Percentiles rank a stretch among this genome's conserved stretches.
These are phyloP conservation scores for Trichoderma simmonsii DNA, from an alignment of 2,329 filamentous ascomycete genomes.

Conservation along the genomic window DNA sequence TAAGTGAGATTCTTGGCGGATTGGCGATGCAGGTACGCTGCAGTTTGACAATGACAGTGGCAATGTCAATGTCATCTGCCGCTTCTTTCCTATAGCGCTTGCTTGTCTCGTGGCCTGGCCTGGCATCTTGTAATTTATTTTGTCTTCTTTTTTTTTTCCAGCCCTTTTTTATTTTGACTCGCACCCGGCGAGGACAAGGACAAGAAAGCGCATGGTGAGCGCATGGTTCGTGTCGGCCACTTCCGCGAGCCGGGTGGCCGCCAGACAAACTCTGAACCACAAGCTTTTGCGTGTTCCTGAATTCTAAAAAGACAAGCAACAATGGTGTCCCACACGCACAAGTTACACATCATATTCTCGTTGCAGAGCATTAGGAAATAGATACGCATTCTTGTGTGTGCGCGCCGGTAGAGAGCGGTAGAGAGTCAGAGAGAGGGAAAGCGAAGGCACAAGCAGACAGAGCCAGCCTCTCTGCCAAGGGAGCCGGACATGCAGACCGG, in stretches of 20 bases:
- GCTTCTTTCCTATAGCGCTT: not conserved
- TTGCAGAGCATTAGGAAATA: not conserved
- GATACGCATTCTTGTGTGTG: not conserved
- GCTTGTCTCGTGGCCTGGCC: not conserved
- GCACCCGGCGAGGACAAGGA: not conserved
- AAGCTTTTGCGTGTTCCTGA: slow-evolving; percentile 15
- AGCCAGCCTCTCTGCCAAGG: not conserved
- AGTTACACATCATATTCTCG: not conserved
- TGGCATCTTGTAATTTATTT: not conserved
- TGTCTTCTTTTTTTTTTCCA: not conserved
- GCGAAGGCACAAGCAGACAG: too few relatives aligned
- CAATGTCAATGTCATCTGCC: not conserved
- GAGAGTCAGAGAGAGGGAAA: too few relatives aligned
- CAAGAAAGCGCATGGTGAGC: not conserved
- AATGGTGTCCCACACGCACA: slow-evolving; percentile 10
- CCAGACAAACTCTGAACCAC: not conserved
- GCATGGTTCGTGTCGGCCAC: not conserved
- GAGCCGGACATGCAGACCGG: not conserved
- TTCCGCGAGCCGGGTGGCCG: not conserved
- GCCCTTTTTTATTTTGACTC: not conserved
- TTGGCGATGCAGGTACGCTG: not conserved
- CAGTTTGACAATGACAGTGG: not conserved
- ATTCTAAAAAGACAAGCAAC: slow-evolving; percentile 18
- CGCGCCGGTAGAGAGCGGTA: not conserved
- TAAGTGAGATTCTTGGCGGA: not conserved